These are phyloP conservation scores for Lactifluus echinatus DNA, from an alignment of 768 basidiomycete genomes.

Conservation along the genomic window DNA sequence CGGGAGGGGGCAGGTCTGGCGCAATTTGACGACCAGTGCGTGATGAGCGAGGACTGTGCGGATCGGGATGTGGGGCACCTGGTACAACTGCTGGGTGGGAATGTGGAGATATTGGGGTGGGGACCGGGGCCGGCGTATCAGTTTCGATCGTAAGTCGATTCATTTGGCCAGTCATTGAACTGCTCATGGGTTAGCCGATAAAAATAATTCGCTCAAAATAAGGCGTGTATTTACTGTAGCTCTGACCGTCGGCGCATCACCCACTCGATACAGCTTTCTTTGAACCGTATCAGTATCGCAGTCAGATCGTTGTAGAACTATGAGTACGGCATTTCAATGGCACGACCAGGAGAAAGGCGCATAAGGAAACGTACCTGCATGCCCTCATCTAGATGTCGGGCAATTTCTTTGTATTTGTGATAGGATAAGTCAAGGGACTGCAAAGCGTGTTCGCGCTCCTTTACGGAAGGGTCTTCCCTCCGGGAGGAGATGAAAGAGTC, in stretches of 20 bases:
- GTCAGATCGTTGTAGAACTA: constrained; percentile 90
- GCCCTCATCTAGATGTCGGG: constrained; percentile 80
- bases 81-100: background rate
- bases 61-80: background rate
- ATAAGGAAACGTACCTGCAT: constrained; percentile 46
- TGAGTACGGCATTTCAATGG: background rate
- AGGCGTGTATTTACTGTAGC: constrained; percentile 42
- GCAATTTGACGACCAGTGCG: constrained; percentile 14
- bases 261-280: constrained; percentile 70
- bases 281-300: constrained; percentile 62
- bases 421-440: constrained; percentile 80
- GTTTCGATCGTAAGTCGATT: constrained; percentile 30
- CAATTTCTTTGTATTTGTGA: constrained; percentile 81
- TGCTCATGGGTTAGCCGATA: constrained; percentile 19
- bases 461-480: constrained; percentile 66
- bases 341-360: background rate
- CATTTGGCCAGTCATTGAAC: constrained; percentile 35
- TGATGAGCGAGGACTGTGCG: background rate
- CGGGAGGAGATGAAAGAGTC: constrained; percentile 67
- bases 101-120: constrained; percentile 4
- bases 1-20: constrained; percentile 30
- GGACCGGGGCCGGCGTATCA: background rate
- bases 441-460: constrained; percentile 72
- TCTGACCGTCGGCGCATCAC: constrained; percentile 62
- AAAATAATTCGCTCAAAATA: background rate